A percentile compares a stretch with the other conserved stretches of the same genome.
These are phyloP conservation scores for Senna siamea DNA, from an alignment of 306 rosid genomes.

Conservation along the genomic window DNA sequence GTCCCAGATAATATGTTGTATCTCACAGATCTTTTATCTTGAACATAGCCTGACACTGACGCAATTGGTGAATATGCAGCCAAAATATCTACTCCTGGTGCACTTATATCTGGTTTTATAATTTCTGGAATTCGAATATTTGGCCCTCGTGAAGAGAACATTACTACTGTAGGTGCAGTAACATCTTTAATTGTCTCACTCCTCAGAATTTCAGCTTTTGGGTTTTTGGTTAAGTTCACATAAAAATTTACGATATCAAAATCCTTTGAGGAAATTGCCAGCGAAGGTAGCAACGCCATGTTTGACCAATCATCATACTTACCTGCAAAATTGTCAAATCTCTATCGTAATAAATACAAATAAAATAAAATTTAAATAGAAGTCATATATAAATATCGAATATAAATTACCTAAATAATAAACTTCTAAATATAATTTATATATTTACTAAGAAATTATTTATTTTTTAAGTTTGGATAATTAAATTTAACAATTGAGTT, in stretches of 20 bases:
- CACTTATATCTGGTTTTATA: conserved; percentile 47
- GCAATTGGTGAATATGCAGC: conserved; percentile 42
- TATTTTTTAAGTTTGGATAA: no score
- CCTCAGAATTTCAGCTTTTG: conserved; percentile 10
- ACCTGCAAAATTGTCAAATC: no score
- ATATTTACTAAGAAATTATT: no score
- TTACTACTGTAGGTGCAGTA: conserved; percentile 32
- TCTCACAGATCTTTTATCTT: conserved; percentile 33
- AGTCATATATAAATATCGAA: no score
- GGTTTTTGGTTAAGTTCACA: not conserved
- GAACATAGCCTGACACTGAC: not conserved
- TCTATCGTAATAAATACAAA: no score
- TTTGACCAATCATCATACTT: not conserved
- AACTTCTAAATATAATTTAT: no score
- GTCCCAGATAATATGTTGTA: conserved; percentile 37
- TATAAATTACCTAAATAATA: no score
- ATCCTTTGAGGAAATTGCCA: not conserved
- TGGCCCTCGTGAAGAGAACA: conserved; percentile 51
- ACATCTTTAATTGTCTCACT: not conserved
- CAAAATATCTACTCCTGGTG: conserved; percentile 41
- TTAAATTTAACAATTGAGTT: no score
- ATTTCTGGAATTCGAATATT: conserved; percentile 26
- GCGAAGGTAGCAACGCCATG: conserved; percentile 23
- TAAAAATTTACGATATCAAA: not conserved
- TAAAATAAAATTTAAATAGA: no score